Evolutionary conservation across 78 protist genomes (phyloP), one percentile per base, ranked within the genome.

Genomic region (Chrysochromulina parva): DNA sequence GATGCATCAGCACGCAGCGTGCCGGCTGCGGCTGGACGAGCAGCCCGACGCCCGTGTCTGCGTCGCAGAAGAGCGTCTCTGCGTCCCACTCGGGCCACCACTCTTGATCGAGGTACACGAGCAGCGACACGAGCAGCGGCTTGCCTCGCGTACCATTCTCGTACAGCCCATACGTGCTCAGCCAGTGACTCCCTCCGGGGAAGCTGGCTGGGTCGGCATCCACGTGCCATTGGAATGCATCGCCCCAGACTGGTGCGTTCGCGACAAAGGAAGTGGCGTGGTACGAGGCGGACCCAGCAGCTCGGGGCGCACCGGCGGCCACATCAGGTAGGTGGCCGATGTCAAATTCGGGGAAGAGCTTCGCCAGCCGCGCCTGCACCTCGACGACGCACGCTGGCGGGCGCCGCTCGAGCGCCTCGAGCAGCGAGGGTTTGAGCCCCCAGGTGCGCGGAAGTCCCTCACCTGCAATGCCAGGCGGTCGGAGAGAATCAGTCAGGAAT

Each of bases 371-470:
- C 84, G 84, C 0, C 10, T 74, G 84, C 55, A 74, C 55, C 55
- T 74, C 84, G n/a, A 69, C 48, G 2, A 69, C 14, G 50, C 57
- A 1, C n/a, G 10, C 47, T 10, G 84, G 52, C 55, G 84, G 84
- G 20, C 22, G 55, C 22, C 55, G 26, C 84, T 74, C 54, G 22
- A 74, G 84, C 28, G 11, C n/a, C 28, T 26, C n/a, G 57, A 48
- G 24, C n/a, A 47, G 11, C n/a, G 3, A n/a, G 9, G 55, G 84
- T n/a, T 13, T 3, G 1, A 74, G 14, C 19, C 84, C 84, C 84
- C 84, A 74, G 20, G 57, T 19, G 84, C 53, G 84, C 53, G 84
- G 84, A 22, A 74, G 84, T 6, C 84, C 84, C 28, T 10, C 84
- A 13, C 84, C 55, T 2, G 26, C 26, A 13, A 60, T 16, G 67